Conservation (phyloP, 2,329 filamentous ascomycete genomes). For the Diaporthe longicolla region DNA sequence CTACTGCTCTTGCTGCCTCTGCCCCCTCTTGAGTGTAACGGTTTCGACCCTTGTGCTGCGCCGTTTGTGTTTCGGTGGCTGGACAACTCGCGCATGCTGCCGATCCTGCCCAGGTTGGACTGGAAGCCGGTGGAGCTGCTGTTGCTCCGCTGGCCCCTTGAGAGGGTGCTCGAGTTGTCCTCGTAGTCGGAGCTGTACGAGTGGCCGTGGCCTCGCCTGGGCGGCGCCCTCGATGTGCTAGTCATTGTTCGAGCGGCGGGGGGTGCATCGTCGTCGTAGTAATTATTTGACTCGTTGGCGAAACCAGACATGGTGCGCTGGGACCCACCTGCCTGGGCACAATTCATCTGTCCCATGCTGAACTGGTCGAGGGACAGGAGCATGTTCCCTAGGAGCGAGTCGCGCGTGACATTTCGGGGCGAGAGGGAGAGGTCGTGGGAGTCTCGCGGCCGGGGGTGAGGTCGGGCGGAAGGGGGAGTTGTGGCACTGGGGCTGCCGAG, state of each 20-base stretch:
- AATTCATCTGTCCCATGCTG: constrained; percentile 65
- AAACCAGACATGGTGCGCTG: constrained; percentile 48
- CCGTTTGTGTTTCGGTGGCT: constrained; percentile 50
- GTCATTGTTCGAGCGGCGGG: constrained; percentile 48
- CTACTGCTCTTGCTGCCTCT: constrained; percentile 83
- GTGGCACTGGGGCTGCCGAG: not conserved
- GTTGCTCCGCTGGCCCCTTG: constrained; percentile 79
- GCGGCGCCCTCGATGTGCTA: constrained; percentile 47
- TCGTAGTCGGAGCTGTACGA: constrained; percentile 76
- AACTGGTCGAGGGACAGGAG: constrained; percentile 92
- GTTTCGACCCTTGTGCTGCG: constrained; percentile 54
- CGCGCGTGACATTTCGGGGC: constrained; percentile 81
- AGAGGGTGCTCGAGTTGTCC: constrained; percentile 62
- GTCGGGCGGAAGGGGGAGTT: constrained; percentile 46
- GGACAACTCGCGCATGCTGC: constrained; percentile 69
- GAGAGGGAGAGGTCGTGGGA: constrained; percentile 90
- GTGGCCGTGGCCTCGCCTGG: constrained; percentile 57
- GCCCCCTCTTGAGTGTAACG: constrained; percentile 67
- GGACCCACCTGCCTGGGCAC: constrained; percentile 45
- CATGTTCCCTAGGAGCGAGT: constrained; percentile 97
- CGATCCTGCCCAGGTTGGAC: constrained; percentile 71
- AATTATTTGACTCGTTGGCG: constrained; percentile 40
- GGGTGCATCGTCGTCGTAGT: constrained; percentile 53
- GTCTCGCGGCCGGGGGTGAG: constrained; percentile 63
- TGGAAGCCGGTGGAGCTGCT: constrained; percentile 77